A percentile compares a stretch with the other conserved stretches of the same genome.
These are phyloP conservation scores for Fusarium cicatricum DNA, from an alignment of 2,329 filamentous ascomycete species.

Conservation along the genomic window DNA sequence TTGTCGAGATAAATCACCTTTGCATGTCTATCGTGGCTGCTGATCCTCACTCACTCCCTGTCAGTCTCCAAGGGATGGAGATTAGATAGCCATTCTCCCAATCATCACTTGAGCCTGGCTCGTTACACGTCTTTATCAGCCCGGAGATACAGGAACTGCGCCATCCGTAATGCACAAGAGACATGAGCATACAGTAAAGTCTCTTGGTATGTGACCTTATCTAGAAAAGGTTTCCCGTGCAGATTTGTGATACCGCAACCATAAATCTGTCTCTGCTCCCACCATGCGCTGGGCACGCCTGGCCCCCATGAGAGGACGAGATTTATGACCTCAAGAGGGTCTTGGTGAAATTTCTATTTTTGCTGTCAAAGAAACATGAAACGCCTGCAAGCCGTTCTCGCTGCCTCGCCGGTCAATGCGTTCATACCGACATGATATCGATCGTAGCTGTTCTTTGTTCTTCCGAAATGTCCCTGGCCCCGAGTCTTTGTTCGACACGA, in stretches of 20 bases:
- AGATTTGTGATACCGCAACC: constrained; percentile 25
- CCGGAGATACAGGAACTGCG: constrained; percentile 33
- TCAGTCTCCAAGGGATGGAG: constrained; percentile 32
- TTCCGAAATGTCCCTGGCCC: neutral
- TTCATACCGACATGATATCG: neutral
- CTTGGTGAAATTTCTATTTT: constrained; percentile 22
- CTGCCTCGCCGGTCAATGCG: constrained; percentile 8
- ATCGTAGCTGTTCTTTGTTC: constrained; percentile 19
- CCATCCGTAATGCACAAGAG: constrained; percentile 34
- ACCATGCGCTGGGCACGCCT: constrained; percentile 4
- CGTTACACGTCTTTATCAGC: constrained; percentile 33
- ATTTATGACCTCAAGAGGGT: neutral
- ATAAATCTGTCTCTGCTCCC: constrained; percentile 35
- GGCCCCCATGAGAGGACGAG: neutral
- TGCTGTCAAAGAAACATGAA: constrained; percentile 21
- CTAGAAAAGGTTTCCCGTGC: constrained; percentile 26
- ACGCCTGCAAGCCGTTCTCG: neutral
- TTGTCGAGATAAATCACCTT: constrained; percentile 23
- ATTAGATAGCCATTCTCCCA: constrained; percentile 41
- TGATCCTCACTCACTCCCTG: constrained; percentile 24
- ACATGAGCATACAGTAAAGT: constrained; percentile 35
- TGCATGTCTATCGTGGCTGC: constrained; percentile 30
- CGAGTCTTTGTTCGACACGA: constrained; percentile 18
- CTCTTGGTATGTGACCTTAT: constrained; percentile 34
- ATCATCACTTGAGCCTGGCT: constrained; percentile 33